A percentile compares a stretch with the other conserved stretches of the same genome.
Conservation (phyloP, 768 basidiomycete species). For the Tephrocybe sp. region DNA sequence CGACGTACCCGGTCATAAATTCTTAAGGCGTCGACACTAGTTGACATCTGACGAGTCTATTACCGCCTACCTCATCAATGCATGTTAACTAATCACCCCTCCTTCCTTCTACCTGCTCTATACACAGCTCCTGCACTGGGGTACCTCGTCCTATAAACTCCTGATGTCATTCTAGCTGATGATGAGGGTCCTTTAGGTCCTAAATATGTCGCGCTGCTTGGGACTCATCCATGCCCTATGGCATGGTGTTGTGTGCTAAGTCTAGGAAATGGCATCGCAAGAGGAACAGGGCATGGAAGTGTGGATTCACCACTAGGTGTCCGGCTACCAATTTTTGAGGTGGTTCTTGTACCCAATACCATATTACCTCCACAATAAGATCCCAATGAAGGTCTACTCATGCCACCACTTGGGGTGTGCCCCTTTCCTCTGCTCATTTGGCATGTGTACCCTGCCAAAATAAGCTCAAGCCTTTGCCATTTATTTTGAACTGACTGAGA, state of each 20-base stretch:
- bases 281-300: constrained; percentile 36
- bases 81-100: constrained; percentile 99
- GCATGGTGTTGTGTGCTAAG: constrained; percentile 52
- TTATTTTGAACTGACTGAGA: constrained; percentile 60
- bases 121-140: constrained; percentile 14
- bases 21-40: no score
- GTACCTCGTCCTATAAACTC: constrained; percentile 28
- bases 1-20: no score
- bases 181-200: constrained; percentile 19
- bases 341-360: constrained; percentile 26
- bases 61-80: constrained; percentile 80
- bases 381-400: constrained; percentile 39
- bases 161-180: constrained; percentile 18
- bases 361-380: constrained; percentile 38
- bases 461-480: constrained; percentile 54
- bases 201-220: constrained; percentile 27
- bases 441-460: constrained; percentile 16
- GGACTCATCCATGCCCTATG: constrained; percentile 55
- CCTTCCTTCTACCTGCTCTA: constrained; percentile 63
- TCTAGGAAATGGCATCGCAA: constrained; percentile 51
- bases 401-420: constrained; percentile 19
- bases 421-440: constrained; percentile 20
- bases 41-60: no score
- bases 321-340: constrained; percentile 48
- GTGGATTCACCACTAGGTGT: constrained; percentile 31